Percentiles rank a stretch among this genome's conserved stretches.
phyloP scores from a whole-genome alignment of 1,139 yeast species.

The Taphrina confusa region DNA sequence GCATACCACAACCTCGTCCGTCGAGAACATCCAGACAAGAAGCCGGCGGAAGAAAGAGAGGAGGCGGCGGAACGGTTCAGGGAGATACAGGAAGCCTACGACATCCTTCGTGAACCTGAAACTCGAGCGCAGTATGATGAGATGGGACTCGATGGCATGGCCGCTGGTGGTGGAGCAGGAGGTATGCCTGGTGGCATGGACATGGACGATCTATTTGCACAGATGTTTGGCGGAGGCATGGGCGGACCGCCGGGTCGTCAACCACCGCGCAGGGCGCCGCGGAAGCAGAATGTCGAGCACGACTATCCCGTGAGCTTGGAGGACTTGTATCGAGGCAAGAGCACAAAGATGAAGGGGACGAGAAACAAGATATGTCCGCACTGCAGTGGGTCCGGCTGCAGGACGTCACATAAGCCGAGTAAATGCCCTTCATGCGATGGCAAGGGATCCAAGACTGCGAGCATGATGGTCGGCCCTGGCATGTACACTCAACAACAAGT shows the following conservation, averaged over 20 bases:
- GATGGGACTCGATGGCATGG: slow-evolving; percentile 50
- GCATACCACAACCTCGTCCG: slow-evolving; percentile 70
- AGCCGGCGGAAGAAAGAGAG: slow-evolving; percentile 60
- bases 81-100: slow-evolving; percentile 73
- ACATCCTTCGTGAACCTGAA: slow-evolving; percentile 63
- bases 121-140: slow-evolving; percentile 60
- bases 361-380: slow-evolving; percentile 69
- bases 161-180: slow-evolving; percentile 46
- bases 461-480: slow-evolving; percentile 73
- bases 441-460: slow-evolving; percentile 57
- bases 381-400: slow-evolving; percentile 47
- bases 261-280: slow-evolving; percentile 34
- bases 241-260: slow-evolving; percentile 35
- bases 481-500: slow-evolving; percentile 65
- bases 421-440: slow-evolving; percentile 74
- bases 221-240: slow-evolving; percentile 41
- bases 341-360: slow-evolving; percentile 70
- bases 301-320: slow-evolving; percentile 67
- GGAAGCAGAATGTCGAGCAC: slow-evolving; percentile 57
- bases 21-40: slow-evolving; percentile 90
- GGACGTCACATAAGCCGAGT: slow-evolving; percentile 57
- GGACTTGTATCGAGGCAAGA: slow-evolving; percentile 80
- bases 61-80: slow-evolving; percentile 72
- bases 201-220: slow-evolving; percentile 40
- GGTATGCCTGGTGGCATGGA: slow-evolving; percentile 42